phyloP scores from a whole-genome alignment of 495 filamentous ascomycete genomes.

The Oleoguttula mirabilis region DNA sequence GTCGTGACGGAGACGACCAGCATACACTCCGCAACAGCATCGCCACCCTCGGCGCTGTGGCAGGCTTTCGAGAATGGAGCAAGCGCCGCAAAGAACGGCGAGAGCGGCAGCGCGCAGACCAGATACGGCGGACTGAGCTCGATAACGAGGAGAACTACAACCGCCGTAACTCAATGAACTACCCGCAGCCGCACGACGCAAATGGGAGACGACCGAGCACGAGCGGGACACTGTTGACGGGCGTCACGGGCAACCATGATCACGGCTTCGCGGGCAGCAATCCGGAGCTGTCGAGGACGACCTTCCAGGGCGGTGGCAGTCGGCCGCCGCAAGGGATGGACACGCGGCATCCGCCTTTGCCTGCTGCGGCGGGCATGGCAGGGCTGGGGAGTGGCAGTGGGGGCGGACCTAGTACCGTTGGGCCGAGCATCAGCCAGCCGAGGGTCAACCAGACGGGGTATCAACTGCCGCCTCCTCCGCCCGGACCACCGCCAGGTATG shows the following conservation, averaged over 20 bases:
- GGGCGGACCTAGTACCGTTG: not conserved
- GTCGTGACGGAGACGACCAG: slow-evolving; percentile 21
- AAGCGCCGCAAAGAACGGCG: slow-evolving; percentile 47
- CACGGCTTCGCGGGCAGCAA: slow-evolving; percentile 25
- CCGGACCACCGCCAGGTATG: slow-evolving; percentile 12
- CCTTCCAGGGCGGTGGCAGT: not conserved
- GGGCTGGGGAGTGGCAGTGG: not conserved
- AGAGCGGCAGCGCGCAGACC: slow-evolving; percentile 52
- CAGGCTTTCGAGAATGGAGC: slow-evolving; percentile 53
- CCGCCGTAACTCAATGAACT: slow-evolving; percentile 32
- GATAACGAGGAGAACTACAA: slow-evolving; percentile 46
- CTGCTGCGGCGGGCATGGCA: slow-evolving; percentile 17
- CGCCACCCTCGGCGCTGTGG: slow-evolving; percentile 52
- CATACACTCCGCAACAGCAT: slow-evolving; percentile 51
- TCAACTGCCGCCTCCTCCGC: slow-evolving; percentile 37
- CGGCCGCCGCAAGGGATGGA: slow-evolving; percentile 2
- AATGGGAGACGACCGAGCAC: slow-evolving; percentile 39
- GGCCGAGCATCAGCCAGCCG: slow-evolving; percentile 2
- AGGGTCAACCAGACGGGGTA: slow-evolving; percentile 3
- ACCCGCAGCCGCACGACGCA: slow-evolving; percentile 47
- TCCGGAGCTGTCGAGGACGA: slow-evolving; percentile 21
- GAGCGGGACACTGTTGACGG: slow-evolving; percentile 30
- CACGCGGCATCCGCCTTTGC: slow-evolving; percentile 20
- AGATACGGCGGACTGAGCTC: slow-evolving; percentile 43
- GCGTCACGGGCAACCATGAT: not conserved